Evolutionary conservation across 176 grass and related monocot species (phyloP), one percentile per base, ranked within the genome.

Genomic region (Ananas comosus): DNA sequence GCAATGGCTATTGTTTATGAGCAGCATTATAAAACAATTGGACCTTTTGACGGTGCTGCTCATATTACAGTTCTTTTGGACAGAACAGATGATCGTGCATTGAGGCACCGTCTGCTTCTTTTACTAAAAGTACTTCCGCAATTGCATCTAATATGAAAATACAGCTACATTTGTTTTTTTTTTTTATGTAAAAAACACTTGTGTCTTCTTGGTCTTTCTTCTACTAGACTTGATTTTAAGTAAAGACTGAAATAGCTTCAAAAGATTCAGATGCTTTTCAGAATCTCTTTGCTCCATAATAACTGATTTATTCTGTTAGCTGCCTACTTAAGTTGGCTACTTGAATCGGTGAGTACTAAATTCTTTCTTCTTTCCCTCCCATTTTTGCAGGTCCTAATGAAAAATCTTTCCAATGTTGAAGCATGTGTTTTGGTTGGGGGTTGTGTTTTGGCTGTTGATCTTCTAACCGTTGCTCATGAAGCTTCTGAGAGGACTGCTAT

Each of bases 1-100:
- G 94, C 94, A 77, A 99, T 99, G 94, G 73, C 89, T 49, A 99
- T 99, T 83, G 94, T 99, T 74, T 99, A 91, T 83, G 94, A 99
- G 48, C 89, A 99, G 69, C 89, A 99, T 86, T 85, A 86, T 70
- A 89, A 88, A 79, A 77, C 84, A 68, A 90, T 99, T 63, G 94
- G 94, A 13, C 75, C 84, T 80, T 99, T 99, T 88, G 94, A 99
- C 82, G 94, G 94, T 69, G 88, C 87, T 4, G 80, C 94, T 72
- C 94, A 99, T 82, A 82, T 93, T 83, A 99, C 89, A 12, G 94
- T 99, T 77, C 80, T 99, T 51, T 81, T 99, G 81, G 94, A 99
- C 73, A 83, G 94, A 83, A 99, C 94, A 66, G 79, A 90, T 88
- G 94, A 99, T 88, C 83, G 87, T 69, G 84, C 82, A 79, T 84